A percentile compares a stretch with the other conserved stretches of the same genome.
phyloP scores from a whole-genome alignment of 371 early-diverging fungal genomes.

The Mortierella sp. region DNA sequence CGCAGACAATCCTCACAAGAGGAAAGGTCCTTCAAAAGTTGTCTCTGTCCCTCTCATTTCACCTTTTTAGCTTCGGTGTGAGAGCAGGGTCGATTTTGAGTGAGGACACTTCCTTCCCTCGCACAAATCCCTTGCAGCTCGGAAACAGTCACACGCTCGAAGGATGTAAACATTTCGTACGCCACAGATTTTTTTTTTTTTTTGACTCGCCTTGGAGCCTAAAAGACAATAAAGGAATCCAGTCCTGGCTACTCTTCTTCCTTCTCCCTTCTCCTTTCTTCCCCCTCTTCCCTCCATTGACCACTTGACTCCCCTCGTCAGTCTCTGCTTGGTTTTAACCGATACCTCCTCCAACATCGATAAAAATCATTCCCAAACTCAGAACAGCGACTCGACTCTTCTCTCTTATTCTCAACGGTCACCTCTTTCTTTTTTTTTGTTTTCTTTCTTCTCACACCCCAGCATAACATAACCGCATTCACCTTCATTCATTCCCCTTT shows the following conservation, averaged over 20 bases:
- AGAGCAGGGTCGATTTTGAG: too few species aligned
- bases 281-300: not conserved
- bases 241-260: not conserved
- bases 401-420: not conserved
- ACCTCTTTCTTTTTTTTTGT: not conserved
- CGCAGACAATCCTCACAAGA: too few species aligned
- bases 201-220: not conserved
- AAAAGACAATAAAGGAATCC: not conserved
- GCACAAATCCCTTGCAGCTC: not conserved
- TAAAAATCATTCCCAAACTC: slow-evolving; percentile 20
- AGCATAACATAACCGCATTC: not conserved
- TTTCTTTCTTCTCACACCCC: not conserved
- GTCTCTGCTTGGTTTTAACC: slow-evolving; percentile 30
- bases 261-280: slow-evolving; percentile 1
- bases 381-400: slow-evolving; percentile 3
- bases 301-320: slow-evolving; percentile 9
- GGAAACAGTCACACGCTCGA: not conserved
- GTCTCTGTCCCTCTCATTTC: too few species aligned
- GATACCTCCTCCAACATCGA: slow-evolving; percentile 22
- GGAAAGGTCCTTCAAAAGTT: too few species aligned
- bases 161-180: slow-evolving; percentile 8
- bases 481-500: not conserved
- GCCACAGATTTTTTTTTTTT: slow-evolving; percentile 29
- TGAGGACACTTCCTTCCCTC: too few species aligned
- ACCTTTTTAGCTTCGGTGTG: too few species aligned